Percentiles rank a stretch among this genome's conserved stretches.
Conservation (phyloP, 768 basidiomycete genomes). For the Rhodosporidiobolus odoratus region DNA sequence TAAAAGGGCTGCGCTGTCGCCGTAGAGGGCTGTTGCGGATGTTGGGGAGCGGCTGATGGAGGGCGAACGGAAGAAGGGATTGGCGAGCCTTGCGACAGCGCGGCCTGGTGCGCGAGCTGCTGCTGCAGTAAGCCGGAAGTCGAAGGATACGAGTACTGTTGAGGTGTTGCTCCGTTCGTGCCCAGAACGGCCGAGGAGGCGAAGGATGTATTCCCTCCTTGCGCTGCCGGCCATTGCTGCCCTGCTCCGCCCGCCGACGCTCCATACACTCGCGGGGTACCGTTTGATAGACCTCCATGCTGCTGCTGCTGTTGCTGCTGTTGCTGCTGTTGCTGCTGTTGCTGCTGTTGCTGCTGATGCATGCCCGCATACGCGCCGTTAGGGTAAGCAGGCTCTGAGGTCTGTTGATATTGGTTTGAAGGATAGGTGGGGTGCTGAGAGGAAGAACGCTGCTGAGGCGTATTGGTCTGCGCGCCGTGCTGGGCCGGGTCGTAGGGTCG, state of each 20-base stretch:
- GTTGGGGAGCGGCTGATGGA: neutral
- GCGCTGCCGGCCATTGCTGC: no score
- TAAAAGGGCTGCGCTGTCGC: neutral
- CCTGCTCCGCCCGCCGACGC: no score
- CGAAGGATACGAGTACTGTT: neutral
- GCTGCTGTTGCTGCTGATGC: no score
- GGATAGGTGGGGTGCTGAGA: neutral
- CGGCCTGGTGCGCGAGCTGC: slow-evolving; percentile 20
- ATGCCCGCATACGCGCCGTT: no score
- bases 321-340: no score
- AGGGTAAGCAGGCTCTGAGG: no score
- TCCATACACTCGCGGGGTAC: no score
- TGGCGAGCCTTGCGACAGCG: neutral
- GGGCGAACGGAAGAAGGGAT: neutral
- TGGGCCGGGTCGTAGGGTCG: neutral
- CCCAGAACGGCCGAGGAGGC: no score
- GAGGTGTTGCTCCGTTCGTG: neutral
- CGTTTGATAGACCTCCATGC: no score
- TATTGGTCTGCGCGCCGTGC: neutral
- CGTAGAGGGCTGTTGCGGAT: neutral
- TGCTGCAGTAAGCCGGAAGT: slow-evolving; percentile 13
- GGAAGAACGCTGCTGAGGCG: neutral
- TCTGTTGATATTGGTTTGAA: no score
- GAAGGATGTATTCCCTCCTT: no score
- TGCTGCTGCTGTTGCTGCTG: no score